Conservation (phyloP, 106 monocot species). For the Dactylorhiza incarnata region DNA sequence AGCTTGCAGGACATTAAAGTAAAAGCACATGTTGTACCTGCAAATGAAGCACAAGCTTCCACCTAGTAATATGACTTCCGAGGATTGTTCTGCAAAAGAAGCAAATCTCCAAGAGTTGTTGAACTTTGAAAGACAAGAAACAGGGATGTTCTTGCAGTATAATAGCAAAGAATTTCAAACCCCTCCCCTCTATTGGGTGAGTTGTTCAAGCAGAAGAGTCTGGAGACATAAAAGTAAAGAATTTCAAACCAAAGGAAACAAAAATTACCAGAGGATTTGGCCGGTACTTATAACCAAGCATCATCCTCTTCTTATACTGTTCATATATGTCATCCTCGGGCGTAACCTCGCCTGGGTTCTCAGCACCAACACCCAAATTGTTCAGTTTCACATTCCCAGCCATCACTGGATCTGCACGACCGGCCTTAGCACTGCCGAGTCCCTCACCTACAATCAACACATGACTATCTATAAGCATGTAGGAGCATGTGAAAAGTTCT, state of each 20-base stretch:
- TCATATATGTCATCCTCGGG: slow-evolving; percentile 86
- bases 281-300: slow-evolving; percentile 71
- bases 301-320: slow-evolving; percentile 86
- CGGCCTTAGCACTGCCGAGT: slow-evolving; percentile 78
- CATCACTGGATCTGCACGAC: slow-evolving; percentile 89
- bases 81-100: slow-evolving; percentile 32
- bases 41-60: neutral
- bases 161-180: neutral
- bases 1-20: neutral
- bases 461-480: neutral
- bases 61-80: slow-evolving; percentile 40
- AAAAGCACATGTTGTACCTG: neutral
- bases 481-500: too few species aligned
- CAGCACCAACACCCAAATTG: slow-evolving; percentile 83
- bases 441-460: slow-evolving; percentile 64
- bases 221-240: neutral
- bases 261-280: slow-evolving; percentile 69
- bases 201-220: neutral
- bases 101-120: neutral
- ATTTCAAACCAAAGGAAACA: neutral
- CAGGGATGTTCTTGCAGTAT: neutral
- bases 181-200: neutral
- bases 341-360: slow-evolving; percentile 70
- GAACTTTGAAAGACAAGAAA: neutral
- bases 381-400: slow-evolving; percentile 74